Base-by-base conservation (phyloP, 2,329 filamentous ascomycete species). In the Paecilomyces sp. region DNA sequence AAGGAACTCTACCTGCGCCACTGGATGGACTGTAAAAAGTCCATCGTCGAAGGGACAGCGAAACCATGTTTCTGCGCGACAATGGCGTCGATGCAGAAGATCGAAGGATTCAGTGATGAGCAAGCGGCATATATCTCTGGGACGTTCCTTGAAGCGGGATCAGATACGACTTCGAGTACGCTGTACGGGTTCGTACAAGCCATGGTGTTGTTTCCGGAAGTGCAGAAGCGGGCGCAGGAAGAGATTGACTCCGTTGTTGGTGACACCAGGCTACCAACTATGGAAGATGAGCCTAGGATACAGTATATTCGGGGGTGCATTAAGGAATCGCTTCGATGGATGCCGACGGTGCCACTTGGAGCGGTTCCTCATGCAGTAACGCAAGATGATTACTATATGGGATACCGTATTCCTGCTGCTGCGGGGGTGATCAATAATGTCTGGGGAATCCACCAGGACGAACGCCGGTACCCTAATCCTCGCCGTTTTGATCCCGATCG, bases 271-370 rank as follows among this genome's bases (percentile, higher is more conserved):
- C 77, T 81, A 55, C 82, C 82, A 0, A 80, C 81, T 58, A 74
- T 74, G 9, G 70, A 75, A 0, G 65, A 70, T 53, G 62, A 65
- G 53, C 55, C 59, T 41, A 30, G 50, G 25, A 67, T 67, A 15
- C 62, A 61, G 1, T 64, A 86, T 64, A 67, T 85, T 33, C 74
- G 77, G 22, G 80, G 80, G 1, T 74, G 83, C 12, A 76, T 85
- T 18, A 84, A 85, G 61, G 84, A 87, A 62, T 76, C 80, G 1
- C 69, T 85, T 11, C 77, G 84, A 2, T 85, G 83, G 82, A 75
- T 82, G 4, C 81, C 83, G 0, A 62, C 63, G 11, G 54, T 61
- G 3, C 60, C 63, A 3, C 53, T 63, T 0, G 57, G 57, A 1
- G 51, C 51, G 2, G 60, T 68, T 50, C 60, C 64, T 0, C 65